Base-by-base conservation (phyloP, 225 moss, liverwort and hornwort genomes). In the Marchantia polymorpha region DNA sequence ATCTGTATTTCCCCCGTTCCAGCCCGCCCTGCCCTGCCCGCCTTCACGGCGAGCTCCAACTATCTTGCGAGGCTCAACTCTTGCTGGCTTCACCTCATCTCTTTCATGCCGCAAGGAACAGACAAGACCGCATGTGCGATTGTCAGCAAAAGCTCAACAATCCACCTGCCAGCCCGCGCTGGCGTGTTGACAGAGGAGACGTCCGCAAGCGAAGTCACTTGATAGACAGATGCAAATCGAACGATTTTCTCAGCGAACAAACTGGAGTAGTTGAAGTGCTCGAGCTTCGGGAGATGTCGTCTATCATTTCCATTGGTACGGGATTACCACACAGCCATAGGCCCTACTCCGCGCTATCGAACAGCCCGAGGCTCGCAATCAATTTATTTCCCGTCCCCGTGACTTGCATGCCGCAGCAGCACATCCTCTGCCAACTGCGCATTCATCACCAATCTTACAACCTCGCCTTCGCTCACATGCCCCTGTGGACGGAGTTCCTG, bases 151-250 rank as follows among this genome's bases (percentile, higher is more conserved):
- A 27, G 29, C 30, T 31, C 30, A 67, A 15, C n/a, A 10, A 67
- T 30, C 67, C 23, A 67, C 29, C 10, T 67, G 67, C 67, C 27
- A 67, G 31, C 31, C 67, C n/a, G 23, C 22, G n/a, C 61, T 23
- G 61, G 61, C 61, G 17, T 61, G 9, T 23, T n/a, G 9, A 29
- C 23, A 30, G 1, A 12, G 14, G 56, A 19, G 12, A 13, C 10
- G 30, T 67, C 67, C 31, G 67, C 67, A 31, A 14, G 26, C 67
- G 7, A 6, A 23, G 67, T 67, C 67, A 67, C 67, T 67, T 67
- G 23, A 67, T 67, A 67, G 67, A 67, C 29, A 67, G 67, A 31
- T 67, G 67, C 30, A 67, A 67, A 31, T 67, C 67, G 16, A 67
- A 67, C 27, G 13, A 67, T 67, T 67, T 67, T 17, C 67, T 67